Percentiles rank a stretch among this genome's conserved stretches.
These are phyloP conservation scores for Aspergillus mulundensis DNA, from an alignment of 495 filamentous ascomycete species.

Conservation along the genomic window DNA sequence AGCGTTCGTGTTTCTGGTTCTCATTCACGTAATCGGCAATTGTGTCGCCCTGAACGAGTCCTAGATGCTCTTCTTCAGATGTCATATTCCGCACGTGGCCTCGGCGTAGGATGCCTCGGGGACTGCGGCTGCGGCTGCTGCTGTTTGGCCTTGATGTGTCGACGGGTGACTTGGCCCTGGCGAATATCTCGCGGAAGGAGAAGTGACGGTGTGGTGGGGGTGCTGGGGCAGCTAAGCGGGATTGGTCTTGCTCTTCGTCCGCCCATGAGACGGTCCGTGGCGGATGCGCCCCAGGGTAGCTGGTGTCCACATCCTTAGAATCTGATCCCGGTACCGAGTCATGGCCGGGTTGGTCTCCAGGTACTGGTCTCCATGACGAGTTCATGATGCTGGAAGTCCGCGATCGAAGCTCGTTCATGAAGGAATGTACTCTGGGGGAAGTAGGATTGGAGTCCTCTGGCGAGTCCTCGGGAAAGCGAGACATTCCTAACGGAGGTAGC, in stretches of 20 bases:
- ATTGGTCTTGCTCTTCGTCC: conserved; percentile 16
- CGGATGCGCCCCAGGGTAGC: conserved; percentile 32
- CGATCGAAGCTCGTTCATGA: conserved; percentile 59
- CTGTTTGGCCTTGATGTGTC: conserved; percentile 21
- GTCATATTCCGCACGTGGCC: conserved; percentile 29
- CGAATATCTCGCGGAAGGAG: conserved; percentile 82
- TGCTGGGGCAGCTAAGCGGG: conserved; percentile 9
- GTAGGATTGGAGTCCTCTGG: conserved; percentile 32
- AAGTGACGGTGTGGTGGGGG: conserved; percentile 62
- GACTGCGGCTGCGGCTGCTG: not conserved
- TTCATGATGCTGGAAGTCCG: conserved; percentile 36
- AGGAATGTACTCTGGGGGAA: conserved; percentile 32
- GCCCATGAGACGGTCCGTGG: conserved; percentile 30
- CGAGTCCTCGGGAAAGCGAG: conserved; percentile 65
- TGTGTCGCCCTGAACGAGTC: conserved; percentile 75
- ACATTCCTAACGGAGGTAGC: conserved; percentile 86
- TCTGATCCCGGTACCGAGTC: conserved; percentile 22
- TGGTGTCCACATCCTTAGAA: conserved; percentile 41
- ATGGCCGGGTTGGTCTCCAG: conserved; percentile 29
- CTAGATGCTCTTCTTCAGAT: conserved; percentile 86
- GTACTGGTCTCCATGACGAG: conserved; percentile 31
- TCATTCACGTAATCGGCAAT: conserved; percentile 34
- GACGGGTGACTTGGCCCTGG: conserved; percentile 36
- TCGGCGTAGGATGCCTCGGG: conserved; percentile 40
- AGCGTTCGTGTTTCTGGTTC: conserved; percentile 33